Evolutionary conservation across 2,329 filamentous ascomycete species (phyloP), one percentile per base, ranked within the genome.

Genomic region (Chaetomiaceae sp.): DNA sequence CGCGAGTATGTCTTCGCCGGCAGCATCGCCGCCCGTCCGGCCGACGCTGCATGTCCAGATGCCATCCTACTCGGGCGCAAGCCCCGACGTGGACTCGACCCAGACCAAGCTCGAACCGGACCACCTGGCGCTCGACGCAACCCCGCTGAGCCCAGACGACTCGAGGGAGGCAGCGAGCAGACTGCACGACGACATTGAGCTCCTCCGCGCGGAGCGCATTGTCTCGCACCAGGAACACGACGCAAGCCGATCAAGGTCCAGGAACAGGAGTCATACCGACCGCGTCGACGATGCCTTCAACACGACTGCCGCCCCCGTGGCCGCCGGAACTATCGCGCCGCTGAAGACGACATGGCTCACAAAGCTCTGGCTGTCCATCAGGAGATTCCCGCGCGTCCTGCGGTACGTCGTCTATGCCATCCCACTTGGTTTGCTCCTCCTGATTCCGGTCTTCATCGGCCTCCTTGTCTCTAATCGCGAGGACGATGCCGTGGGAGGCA

Each of bases 401-500:
- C 68, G 73, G 33, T 76, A 76, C 50, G 53, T 72, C 29, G 56
- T 75, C 32, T 76, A 76, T 50, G 59, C 74, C 22, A 59, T 74
- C 6, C 73, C 73, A 0, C 67, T 70, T 3, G 73, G 64, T 7
- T 58, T 63, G 14, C 39, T 75, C 9, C 64, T 76, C 9, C 55
- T 75, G 14, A 65, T 73, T 7, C 73, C 73, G 1, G 64, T 75
- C 8, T 59, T 76, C 6, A 60, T 73, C 32, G 72, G 70, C 19
- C 58, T 60, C 12, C 65, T 67, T 24, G 68, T 61, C n/a, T 62
- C 68, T 20, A 56, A 65, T n/a, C 48, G 65, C 2, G 54, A 62
- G 4, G 60, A 61, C n/a, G 60, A 66, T 11, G 62, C 84, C 2
- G 79, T 77, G 11, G 76, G 75, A 6, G 75, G 75, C 2, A 76